Evolutionary conservation across 768 basidiomycete species (phyloP).

Genomic region (Podaxis carcinomalis): DNA sequence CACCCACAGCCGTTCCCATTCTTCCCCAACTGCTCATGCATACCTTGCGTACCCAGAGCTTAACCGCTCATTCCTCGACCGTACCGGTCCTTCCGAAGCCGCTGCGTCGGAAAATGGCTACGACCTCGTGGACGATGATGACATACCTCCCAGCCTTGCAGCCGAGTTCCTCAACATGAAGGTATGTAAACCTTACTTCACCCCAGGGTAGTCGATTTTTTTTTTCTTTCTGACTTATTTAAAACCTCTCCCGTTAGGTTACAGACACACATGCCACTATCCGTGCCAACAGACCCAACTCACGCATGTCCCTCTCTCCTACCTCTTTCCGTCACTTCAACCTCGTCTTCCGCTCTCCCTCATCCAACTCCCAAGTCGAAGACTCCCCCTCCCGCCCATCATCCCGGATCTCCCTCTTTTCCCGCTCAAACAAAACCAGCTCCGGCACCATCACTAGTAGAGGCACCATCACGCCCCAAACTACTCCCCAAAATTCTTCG

Average conservation of each 20-base stretch:
- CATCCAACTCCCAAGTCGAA: conserved; percentile 30
- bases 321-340: conserved; percentile 39
- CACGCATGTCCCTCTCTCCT: conserved; percentile 31
- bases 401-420: conserved; percentile 43
- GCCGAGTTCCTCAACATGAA: neutral
- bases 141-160: conserved; percentile 33
- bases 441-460: conserved; percentile 23
- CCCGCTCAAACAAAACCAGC: conserved; percentile 30
- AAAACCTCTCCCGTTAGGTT: conserved; percentile 19
- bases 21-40: conserved; percentile 28
- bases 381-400: conserved; percentile 29
- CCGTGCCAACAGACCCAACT: conserved; percentile 26
- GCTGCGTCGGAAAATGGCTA: conserved; percentile 34
- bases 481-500: neutral
- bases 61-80: conserved; percentile 18
- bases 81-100: conserved; percentile 25
- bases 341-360: conserved; percentile 40
- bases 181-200: conserved; percentile 1
- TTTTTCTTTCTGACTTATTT: neutral
- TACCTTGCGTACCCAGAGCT: conserved; percentile 42
- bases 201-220: neutral
- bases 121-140: conserved; percentile 47
- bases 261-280: conserved; percentile 29
- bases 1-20: conserved; percentile 2
- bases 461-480: conserved; percentile 22